Evolutionary conservation across 257 asterid genomes (phyloP).

Genomic region (Nemophila menziesii): DNA sequence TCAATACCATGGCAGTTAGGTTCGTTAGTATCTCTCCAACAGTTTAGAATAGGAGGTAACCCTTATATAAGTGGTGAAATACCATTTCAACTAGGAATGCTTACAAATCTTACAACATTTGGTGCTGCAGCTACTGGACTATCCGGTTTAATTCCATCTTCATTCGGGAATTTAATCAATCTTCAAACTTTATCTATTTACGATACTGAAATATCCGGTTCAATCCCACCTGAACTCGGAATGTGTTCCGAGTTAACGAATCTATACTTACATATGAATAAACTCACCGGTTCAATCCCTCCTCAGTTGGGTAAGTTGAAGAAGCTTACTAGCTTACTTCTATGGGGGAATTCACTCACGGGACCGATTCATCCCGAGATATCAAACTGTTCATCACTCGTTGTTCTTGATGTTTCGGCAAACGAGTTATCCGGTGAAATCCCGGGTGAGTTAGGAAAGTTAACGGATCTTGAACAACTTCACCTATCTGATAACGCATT

Average conservation of each 20-base stretch:
- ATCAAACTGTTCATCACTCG: slow-evolving; percentile 57
- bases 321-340: slow-evolving; percentile 65
- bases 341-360: slow-evolving; percentile 76
- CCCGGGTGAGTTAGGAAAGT: slow-evolving; percentile 53
- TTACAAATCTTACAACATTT: slow-evolving; percentile 62
- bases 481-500: slow-evolving; percentile 71
- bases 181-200: slow-evolving; percentile 65
- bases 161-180: slow-evolving; percentile 61
- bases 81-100: slow-evolving; percentile 55
- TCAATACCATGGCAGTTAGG: slow-evolving; percentile 63
- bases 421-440: slow-evolving; percentile 61
- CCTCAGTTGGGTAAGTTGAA: slow-evolving; percentile 50
- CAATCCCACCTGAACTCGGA: slow-evolving; percentile 73
- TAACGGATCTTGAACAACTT: slow-evolving; percentile 56
- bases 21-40: slow-evolving; percentile 50
- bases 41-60: slow-evolving; percentile 81
- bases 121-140: slow-evolving; percentile 84
- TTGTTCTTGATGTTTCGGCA: slow-evolving; percentile 68
- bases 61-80: slow-evolving; percentile 60
- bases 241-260: slow-evolving; percentile 49
- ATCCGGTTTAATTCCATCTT: slow-evolving; percentile 64
- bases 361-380: slow-evolving; percentile 51
- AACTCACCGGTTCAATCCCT: slow-evolving; percentile 66
- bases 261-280: slow-evolving; percentile 72
- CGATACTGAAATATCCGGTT: slow-evolving; percentile 67